These are phyloP conservation scores for Solanum corneliomulleri DNA, from an alignment of 257 asterid genomes.

Conservation along the genomic window DNA sequence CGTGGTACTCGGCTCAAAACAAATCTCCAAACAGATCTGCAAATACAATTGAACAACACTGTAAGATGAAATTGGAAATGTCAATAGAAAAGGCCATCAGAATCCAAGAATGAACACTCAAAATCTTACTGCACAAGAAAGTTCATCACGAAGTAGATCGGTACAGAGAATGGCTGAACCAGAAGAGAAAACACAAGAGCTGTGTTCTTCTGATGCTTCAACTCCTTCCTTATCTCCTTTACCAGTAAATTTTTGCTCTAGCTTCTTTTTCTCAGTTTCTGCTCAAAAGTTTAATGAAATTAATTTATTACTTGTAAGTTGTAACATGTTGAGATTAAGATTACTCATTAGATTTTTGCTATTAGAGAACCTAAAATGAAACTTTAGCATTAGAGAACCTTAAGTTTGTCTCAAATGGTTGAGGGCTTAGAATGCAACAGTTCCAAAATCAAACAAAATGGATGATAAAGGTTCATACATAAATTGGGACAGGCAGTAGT, in stretches of 20 bases:
- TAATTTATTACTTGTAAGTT: not conserved
- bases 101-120: not conserved
- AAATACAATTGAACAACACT: not conserved
- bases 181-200: conserved; percentile 5
- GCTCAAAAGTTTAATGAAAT: not conserved
- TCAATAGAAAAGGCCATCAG: not conserved
- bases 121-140: conserved; percentile 82
- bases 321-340: not conserved
- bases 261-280: conserved; percentile 6
- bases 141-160: conserved; percentile 86
- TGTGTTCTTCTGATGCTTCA: conserved; percentile 8
- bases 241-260: not conserved
- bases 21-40: conserved; percentile 92
- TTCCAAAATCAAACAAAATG: not conserved
- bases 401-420: not conserved
- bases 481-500: too few species aligned
- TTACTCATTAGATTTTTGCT: not conserved
- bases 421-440: not conserved
- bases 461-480: not conserved
- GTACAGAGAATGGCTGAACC: conserved; percentile 49
- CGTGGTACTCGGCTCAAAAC: conserved; percentile 90
- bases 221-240: conserved; percentile 12
- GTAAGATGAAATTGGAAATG: not conserved
- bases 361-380: not conserved
- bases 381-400: not conserved